A percentile compares a stretch with the other conserved stretches of the same genome.
Conservation (phyloP, 2,329 filamentous ascomycete genomes). For the Penicillium verrucosum region DNA sequence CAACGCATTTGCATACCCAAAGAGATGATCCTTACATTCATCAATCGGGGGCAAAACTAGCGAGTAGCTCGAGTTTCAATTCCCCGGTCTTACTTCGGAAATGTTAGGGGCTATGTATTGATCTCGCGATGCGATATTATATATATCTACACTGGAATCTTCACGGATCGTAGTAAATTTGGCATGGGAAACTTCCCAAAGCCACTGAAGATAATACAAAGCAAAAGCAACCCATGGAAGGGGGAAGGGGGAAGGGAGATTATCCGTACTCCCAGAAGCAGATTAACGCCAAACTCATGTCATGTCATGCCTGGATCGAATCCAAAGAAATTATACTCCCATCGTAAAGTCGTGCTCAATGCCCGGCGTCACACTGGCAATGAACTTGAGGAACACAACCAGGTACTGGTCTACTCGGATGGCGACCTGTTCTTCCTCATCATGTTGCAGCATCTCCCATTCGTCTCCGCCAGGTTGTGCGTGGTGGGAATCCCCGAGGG, state of each 20-base stretch:
- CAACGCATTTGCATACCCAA: too few species aligned
- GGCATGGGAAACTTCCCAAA: neutral
- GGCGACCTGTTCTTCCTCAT: constrained; percentile 47
- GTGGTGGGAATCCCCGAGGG: constrained; percentile 50
- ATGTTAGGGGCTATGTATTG: neutral
- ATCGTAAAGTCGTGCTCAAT: constrained; percentile 99
- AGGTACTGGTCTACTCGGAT: constrained; percentile 52
- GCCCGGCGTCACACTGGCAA: constrained; percentile 86
- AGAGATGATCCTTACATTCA: too few species aligned
- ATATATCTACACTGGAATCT: neutral
- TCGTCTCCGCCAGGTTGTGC: constrained; percentile 51
- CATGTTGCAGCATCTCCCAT: constrained; percentile 61
- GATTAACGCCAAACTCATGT: constrained; percentile 23
- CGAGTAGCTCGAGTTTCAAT: neutral
- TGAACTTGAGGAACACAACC: constrained; percentile 60
- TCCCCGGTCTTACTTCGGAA: neutral
- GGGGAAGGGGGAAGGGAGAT: neutral
- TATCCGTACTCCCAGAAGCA: constrained; percentile 4
- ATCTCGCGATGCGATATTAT: neutral
- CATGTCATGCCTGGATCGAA: constrained; percentile 15
- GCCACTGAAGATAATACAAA: neutral
- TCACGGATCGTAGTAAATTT: neutral
- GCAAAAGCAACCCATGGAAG: neutral
- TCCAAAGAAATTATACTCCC: constrained; percentile 62
- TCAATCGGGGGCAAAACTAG: neutral